Conservation (phyloP, 345 rosid genomes). For the Eucalyptus pauciflora region DNA sequence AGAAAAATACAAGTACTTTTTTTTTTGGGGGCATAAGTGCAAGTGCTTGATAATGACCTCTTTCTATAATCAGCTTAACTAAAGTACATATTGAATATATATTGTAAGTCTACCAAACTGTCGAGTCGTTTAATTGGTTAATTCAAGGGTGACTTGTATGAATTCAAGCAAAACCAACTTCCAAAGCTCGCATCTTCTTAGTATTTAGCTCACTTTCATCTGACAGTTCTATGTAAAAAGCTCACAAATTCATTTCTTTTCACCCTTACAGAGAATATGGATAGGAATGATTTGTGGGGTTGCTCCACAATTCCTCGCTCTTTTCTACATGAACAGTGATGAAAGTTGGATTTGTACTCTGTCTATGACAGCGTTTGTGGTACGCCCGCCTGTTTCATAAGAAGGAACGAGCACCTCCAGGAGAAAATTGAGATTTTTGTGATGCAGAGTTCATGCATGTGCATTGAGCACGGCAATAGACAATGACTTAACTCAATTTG, state of each 20-base stretch:
- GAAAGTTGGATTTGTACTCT: not conserved
- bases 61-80: not conserved
- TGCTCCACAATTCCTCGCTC: not conserved
- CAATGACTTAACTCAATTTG: not conserved
- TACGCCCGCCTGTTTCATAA: not conserved
- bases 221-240: not conserved
- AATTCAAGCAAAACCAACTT: not conserved
- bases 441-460: not conserved
- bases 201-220: not conserved
- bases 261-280: not conserved
- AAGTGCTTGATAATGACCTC: not conserved
- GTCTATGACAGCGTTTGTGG: not conserved
- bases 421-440: not conserved
- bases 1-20: not conserved
- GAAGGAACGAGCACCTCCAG: not conserved
- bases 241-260: not conserved
- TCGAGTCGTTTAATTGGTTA: not conserved
- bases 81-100: not conserved
- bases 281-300: constrained; percentile 1
- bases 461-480: not conserved
- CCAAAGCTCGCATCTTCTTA: no score
- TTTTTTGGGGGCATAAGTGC: not conserved
- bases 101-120: not conserved
- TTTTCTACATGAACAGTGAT: not conserved
- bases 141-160: not conserved